Conservation (phyloP, 805 yeast genomes). For the Metschnikowia baotianmanensis region DNA sequence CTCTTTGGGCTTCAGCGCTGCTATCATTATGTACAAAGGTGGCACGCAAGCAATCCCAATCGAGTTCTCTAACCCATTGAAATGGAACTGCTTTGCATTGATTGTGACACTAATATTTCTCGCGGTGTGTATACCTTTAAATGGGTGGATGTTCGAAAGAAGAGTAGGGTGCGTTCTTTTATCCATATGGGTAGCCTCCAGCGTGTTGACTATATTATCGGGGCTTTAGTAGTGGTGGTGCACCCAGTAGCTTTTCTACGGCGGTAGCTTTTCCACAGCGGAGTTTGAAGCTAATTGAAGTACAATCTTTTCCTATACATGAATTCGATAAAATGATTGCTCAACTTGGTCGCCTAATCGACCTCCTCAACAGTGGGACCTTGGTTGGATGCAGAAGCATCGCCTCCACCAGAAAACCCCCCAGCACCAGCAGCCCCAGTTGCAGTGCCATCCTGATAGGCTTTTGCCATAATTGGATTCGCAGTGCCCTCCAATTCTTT, state of each 20-base stretch:
- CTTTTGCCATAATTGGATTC: conserved; percentile 38
- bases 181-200: conserved; percentile 32
- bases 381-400: conserved; percentile 2
- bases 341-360: conserved; percentile 6
- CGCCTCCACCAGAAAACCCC: conserved; percentile 22
- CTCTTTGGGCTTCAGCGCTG: conserved; percentile 69
- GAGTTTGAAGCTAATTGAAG: no score
- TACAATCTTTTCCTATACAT: neutral
- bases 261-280: neutral
- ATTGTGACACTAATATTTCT: conserved; percentile 12
- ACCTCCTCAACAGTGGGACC: conserved; percentile 19
- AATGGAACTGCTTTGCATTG: conserved; percentile 15
- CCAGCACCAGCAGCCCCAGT: conserved; percentile 29
- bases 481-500: conserved; percentile 41
- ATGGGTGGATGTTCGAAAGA: conserved; percentile 33
- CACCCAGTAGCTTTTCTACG: neutral
- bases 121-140: conserved; percentile 12
- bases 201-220: conserved; percentile 18
- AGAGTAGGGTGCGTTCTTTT: conserved; percentile 33
- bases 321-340: neutral
- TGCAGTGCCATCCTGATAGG: conserved; percentile 30
- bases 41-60: conserved; percentile 8
- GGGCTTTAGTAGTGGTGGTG: neutral
- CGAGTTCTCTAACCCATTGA: conserved; percentile 15
- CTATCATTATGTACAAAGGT: conserved; percentile 12